A percentile compares a stretch with the other conserved stretches of the same genome.
phyloP scores from a whole-genome alignment of 169 alveolate genomes.

The Plasmodium gallinaceum region DNA sequence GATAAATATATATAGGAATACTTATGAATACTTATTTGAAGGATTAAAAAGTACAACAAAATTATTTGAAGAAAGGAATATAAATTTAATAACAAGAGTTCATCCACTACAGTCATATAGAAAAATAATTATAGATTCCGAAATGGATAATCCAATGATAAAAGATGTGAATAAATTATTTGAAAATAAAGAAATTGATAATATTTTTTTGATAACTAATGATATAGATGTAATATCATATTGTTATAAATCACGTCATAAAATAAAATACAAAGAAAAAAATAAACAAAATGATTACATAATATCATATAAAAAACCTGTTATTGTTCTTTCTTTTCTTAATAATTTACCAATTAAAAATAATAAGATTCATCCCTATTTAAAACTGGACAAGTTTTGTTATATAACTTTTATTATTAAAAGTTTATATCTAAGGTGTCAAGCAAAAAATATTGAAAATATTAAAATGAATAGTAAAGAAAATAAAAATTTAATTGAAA shows the following conservation, averaged over 20 bases:
- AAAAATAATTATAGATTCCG: not conserved
- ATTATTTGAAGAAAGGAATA: slow-evolving; percentile 26
- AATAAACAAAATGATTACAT: not conserved
- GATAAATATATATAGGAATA: not conserved
- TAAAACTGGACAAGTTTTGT: slow-evolving; percentile 23
- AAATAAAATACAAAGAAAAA: not conserved
- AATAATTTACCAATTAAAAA: slow-evolving; percentile 26
- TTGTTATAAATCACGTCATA: slow-evolving; percentile 5
- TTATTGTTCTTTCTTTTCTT: slow-evolving; percentile 7
- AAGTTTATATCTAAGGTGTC: slow-evolving; percentile 11
- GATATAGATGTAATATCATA: slow-evolving; percentile 20
- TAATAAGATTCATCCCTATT: slow-evolving; percentile 14
- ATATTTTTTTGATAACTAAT: slow-evolving; percentile 14
- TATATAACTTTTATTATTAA: slow-evolving; percentile 20
- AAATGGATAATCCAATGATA: not conserved
- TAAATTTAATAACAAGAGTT: slow-evolving; percentile 12
- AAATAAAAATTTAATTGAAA: not conserved
- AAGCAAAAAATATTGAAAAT: slow-evolving; percentile 3
- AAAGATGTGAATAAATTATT: slow-evolving; percentile 5
- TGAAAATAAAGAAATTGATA: slow-evolving; percentile 7
- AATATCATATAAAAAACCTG: slow-evolving; percentile 16
- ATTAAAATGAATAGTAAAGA: not conserved
- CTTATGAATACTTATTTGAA: slow-evolving; percentile 3
- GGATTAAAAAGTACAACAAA: slow-evolving; percentile 5
- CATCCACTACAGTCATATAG: slow-evolving; percentile 2